A percentile compares a stretch with the other conserved stretches of the same genome.
phyloP scores from a whole-genome alignment of 2,329 filamentous ascomycete species.

The Ramichloridium luteum region DNA sequence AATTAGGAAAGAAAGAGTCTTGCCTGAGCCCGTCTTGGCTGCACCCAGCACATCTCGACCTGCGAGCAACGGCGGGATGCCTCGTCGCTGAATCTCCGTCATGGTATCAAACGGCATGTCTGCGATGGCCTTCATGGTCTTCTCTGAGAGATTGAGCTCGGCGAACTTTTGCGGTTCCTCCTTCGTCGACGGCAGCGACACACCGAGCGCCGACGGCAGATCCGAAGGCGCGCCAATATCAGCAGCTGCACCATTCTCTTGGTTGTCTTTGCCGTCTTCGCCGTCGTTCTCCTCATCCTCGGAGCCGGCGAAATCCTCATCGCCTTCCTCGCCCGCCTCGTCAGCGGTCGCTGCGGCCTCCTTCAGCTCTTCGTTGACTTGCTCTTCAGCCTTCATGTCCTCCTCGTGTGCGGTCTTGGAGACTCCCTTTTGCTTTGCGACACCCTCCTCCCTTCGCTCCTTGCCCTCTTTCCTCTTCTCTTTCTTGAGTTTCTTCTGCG shows the following conservation, averaged over 20 bases:
- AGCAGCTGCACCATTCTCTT: slow-evolving; percentile 8
- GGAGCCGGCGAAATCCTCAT: slow-evolving; percentile 2
- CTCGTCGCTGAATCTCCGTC: slow-evolving; percentile 85
- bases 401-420: slow-evolving; percentile 8
- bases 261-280: slow-evolving; percentile 20
- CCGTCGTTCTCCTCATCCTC: slow-evolving; percentile 18
- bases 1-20: slow-evolving; percentile 89
- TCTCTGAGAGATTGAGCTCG: slow-evolving; percentile 74
- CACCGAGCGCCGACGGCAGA: slow-evolving; percentile 43
- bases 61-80: slow-evolving; percentile 76
- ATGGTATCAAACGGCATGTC: slow-evolving; percentile 92
- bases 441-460: slow-evolving; percentile 9
- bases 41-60: slow-evolving; percentile 89
- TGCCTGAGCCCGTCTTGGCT: slow-evolving; percentile 91
- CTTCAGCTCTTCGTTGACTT: slow-evolving; percentile 21
- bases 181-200: slow-evolving; percentile 47
- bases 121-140: slow-evolving; percentile 75
- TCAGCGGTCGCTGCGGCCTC: slow-evolving; percentile 13
- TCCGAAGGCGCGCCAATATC: slow-evolving; percentile 32
- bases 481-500: slow-evolving; percentile 17
- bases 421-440: slow-evolving; percentile 6
- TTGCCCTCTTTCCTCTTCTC: slow-evolving; percentile 11
- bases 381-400: slow-evolving; percentile 15
- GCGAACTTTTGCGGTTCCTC: slow-evolving; percentile 58
- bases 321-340: slow-evolving; percentile 22